Evolutionary conservation across 306 rosid genomes (phyloP).

Genomic region (Pyrus pyrifolia): DNA sequence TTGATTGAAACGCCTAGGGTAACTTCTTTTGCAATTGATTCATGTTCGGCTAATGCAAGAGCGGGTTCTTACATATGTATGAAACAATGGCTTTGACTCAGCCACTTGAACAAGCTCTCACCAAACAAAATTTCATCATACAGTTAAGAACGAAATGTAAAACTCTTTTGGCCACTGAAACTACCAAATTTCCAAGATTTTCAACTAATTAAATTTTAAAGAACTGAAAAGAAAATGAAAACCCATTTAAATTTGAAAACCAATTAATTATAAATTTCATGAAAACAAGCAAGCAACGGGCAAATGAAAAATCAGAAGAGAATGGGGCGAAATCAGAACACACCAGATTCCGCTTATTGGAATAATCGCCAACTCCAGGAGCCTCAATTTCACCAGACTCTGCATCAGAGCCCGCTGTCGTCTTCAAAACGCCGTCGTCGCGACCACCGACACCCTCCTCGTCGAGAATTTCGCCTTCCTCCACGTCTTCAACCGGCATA

Average conservation of each 20-base stretch:
- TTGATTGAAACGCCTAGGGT: constrained; percentile 83
- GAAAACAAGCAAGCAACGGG: background rate
- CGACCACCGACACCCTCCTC: constrained; percentile 49
- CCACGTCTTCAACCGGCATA: constrained; percentile 57
- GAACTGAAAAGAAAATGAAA: background rate
- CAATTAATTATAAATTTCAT: background rate
- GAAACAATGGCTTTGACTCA: constrained; percentile 67
- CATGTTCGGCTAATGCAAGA: constrained; percentile 72
- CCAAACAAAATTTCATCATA: constrained; percentile 38
- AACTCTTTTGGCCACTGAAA: constrained; percentile 36
- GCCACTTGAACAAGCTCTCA: constrained; percentile 67
- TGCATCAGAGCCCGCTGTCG: constrained; percentile 31
- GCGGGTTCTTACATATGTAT: constrained; percentile 79
- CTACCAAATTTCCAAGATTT: background rate
- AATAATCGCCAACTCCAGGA: constrained; percentile 30
- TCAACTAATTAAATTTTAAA: background rate
- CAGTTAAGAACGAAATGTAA: constrained; percentile 17
- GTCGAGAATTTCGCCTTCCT: constrained; percentile 94
- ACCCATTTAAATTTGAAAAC: background rate
- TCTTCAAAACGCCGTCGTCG: constrained; percentile 29
- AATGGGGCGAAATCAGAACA: constrained; percentile 23
- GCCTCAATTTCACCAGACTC: constrained; percentile 49
- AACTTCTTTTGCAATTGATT: constrained; percentile 90
- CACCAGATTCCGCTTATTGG: constrained; percentile 50
- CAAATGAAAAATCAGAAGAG: background rate